These are phyloP conservation scores for Phytopythium sindhum DNA, from an alignment of 352 stramenopile genomes.

Conservation along the genomic window DNA sequence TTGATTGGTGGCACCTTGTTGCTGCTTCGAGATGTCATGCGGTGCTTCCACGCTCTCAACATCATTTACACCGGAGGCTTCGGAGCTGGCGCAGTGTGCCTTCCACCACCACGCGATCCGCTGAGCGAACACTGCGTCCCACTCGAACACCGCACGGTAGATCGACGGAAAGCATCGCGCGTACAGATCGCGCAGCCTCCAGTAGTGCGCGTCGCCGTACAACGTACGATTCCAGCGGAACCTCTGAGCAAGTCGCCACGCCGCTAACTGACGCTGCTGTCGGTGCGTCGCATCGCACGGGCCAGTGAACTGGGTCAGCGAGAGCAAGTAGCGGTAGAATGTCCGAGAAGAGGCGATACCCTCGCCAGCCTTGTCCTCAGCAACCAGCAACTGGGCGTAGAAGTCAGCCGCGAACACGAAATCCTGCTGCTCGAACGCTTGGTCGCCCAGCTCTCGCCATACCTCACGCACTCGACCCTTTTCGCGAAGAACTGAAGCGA, in stretches of 20 bases:
- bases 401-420: constrained; percentile 37
- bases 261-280: constrained; percentile 15
- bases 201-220: constrained; percentile 26
- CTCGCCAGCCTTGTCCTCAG: neutral
- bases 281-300: neutral
- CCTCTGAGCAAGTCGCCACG: constrained; percentile 27
- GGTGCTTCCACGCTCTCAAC: neutral
- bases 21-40: neutral
- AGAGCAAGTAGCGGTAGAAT: constrained; percentile 21
- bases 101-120: constrained; percentile 36
- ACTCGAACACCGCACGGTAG: constrained; percentile 31
- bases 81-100: neutral
- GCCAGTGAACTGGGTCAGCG: constrained; percentile 22
- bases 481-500: neutral
- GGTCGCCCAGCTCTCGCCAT: constrained; percentile 20
- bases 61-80: neutral
- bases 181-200: constrained; percentile 31
- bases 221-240: constrained; percentile 9
- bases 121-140: constrained; percentile 26
- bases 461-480: neutral
- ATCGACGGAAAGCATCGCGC: constrained; percentile 26
- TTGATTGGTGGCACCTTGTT: neutral
- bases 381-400: constrained; percentile 16
- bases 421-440: constrained; percentile 27
- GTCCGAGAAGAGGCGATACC: constrained; percentile 13